These are phyloP conservation scores for Achaetomiella virescens DNA, from an alignment of 495 filamentous ascomycete species.

Conservation along the genomic window DNA sequence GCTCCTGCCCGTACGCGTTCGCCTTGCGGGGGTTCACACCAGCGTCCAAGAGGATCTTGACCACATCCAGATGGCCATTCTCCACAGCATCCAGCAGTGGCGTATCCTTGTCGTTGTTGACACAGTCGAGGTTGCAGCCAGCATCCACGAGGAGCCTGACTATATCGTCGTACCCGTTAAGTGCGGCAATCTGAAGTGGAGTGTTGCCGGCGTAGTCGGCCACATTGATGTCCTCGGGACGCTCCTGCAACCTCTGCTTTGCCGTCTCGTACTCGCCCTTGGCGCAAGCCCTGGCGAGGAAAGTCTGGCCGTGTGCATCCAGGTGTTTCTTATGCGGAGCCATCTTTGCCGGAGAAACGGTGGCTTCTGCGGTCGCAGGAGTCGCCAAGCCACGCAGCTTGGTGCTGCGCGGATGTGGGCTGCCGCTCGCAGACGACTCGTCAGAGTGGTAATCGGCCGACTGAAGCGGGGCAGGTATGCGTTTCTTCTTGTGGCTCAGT, in stretches of 20 bases:
- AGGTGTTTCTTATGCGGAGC: conserved; percentile 70
- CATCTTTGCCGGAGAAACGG: conserved; percentile 61
- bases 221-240: conserved; percentile 79
- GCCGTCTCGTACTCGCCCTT: conserved; percentile 66
- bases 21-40: conserved; percentile 84
- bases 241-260: conserved; percentile 61
- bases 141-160: conserved; percentile 74
- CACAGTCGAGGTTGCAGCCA: conserved; percentile 72
- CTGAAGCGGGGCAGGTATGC: conserved; percentile 51
- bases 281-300: conserved; percentile 76
- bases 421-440: conserved; percentile 66
- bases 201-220: conserved; percentile 92
- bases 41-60: conserved; percentile 73
- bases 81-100: conserved; percentile 94
- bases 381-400: conserved; percentile 60
- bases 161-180: conserved; percentile 75
- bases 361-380: conserved; percentile 48
- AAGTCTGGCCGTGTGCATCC: conserved; percentile 79
- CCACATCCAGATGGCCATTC: conserved; percentile 87
- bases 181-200: conserved; percentile 81
- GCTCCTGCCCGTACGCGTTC: conserved; percentile 81
- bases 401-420: conserved; percentile 60
- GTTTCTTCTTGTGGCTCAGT: conserved; percentile 50
- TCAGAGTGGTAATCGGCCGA: conserved; percentile 63
- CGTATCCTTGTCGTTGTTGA: conserved; percentile 83